These are phyloP conservation scores for Serendipita sp. DNA, from an alignment of 768 basidiomycete genomes.

Conservation along the genomic window DNA sequence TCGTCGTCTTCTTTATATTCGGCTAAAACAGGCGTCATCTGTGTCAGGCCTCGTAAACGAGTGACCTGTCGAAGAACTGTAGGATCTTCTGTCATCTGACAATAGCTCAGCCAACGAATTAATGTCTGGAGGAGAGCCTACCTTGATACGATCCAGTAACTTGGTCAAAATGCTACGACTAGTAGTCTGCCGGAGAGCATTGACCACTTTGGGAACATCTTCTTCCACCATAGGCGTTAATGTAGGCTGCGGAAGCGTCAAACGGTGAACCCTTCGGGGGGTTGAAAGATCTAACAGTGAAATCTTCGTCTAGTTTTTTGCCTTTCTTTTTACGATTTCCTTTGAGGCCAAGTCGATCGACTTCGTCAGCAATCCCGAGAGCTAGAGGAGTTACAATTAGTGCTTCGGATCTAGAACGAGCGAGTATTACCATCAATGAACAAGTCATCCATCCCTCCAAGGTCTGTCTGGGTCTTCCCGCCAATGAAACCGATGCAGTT, in stretches of 20 bases:
- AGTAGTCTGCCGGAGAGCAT: slow-evolving; percentile 76
- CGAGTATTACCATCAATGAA: slow-evolving; percentile 64
- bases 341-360: slow-evolving; percentile 66
- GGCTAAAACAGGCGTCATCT: slow-evolving; percentile 78
- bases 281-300: slow-evolving; percentile 35
- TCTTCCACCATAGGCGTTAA: slow-evolving; percentile 58
- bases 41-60: slow-evolving; percentile 81
- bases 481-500: slow-evolving; percentile 94
- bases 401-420: not conserved
- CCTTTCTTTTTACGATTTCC: slow-evolving; percentile 80
- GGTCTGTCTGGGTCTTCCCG: slow-evolving; percentile 95
- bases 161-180: slow-evolving; percentile 71
- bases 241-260: slow-evolving; percentile 38
- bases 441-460: slow-evolving; percentile 86
- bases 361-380: slow-evolving; percentile 85
- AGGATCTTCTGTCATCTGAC: slow-evolving; percentile 70
- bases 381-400: slow-evolving; percentile 30
- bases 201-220: slow-evolving; percentile 82
- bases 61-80: slow-evolving; percentile 67
- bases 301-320: slow-evolving; percentile 90
- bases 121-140: slow-evolving; percentile 17
- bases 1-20: slow-evolving; percentile 60
- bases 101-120: not conserved
- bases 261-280: slow-evolving; percentile 1
- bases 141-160: slow-evolving; percentile 72